Evolutionary conservation across 805 yeast genomes (phyloP).

Genomic region (Yarrowia phangngaensis): DNA sequence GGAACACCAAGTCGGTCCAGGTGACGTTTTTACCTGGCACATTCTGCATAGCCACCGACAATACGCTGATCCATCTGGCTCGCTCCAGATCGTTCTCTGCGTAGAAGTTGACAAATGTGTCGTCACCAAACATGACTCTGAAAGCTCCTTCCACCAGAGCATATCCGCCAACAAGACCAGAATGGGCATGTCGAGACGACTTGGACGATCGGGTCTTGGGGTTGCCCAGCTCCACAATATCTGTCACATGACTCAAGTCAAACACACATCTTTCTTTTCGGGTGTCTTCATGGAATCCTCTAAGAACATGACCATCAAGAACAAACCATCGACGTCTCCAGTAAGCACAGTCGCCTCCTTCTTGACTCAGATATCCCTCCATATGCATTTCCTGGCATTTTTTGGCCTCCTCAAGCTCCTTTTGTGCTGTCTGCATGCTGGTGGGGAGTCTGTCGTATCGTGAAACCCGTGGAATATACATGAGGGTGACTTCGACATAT

Average conservation of each 20-base stretch:
- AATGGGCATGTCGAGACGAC: constrained; percentile 43
- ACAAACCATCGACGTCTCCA: constrained; percentile 74
- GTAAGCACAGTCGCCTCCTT: constrained; percentile 83
- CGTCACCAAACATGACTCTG: constrained; percentile 69
- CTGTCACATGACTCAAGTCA: constrained; percentile 64
- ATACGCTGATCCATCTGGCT: constrained; percentile 57
- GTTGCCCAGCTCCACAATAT: constrained; percentile 40
- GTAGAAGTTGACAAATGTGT: constrained; percentile 76
- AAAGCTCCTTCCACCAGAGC: constrained; percentile 57
- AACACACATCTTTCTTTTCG: constrained; percentile 62
- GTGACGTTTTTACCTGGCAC: constrained; percentile 21
- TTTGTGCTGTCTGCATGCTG: constrained; percentile 44
- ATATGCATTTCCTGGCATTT: constrained; percentile 30
- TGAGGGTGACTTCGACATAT: constrained; percentile 50
- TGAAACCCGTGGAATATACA: constrained; percentile 56
- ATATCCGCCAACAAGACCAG: constrained; percentile 42
- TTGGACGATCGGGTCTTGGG: constrained; percentile 34
- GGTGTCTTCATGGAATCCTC: constrained; percentile 65
- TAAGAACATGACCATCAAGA: constrained; percentile 63
- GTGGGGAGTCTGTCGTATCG: constrained; percentile 44
- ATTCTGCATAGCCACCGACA: constrained; percentile 36
- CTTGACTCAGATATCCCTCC: constrained; percentile 78
- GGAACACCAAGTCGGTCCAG: constrained; percentile 23
- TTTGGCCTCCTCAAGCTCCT: constrained; percentile 38
- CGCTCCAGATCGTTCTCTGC: constrained; percentile 67